phyloP scores from a whole-genome alignment of 371 early-diverging fungal species.

The Zychaea mexicana region DNA sequence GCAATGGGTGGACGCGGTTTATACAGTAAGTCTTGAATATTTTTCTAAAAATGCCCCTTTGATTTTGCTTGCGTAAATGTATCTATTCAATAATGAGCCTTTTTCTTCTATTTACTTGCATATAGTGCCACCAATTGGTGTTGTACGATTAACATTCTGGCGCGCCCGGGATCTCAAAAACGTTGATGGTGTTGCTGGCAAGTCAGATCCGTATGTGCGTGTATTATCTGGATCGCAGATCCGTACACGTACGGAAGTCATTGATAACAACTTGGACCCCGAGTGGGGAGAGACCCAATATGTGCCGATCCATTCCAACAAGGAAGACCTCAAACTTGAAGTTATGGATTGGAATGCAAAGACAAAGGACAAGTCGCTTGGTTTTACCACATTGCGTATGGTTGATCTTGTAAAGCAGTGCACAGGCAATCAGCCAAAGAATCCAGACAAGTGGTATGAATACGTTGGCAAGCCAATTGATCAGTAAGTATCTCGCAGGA shows the following conservation, averaged over 20 bases:
- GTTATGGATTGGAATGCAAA: slow-evolving; percentile 79
- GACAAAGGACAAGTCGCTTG: slow-evolving; percentile 67
- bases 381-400: slow-evolving; percentile 54
- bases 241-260: slow-evolving; percentile 68
- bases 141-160: slow-evolving; percentile 75
- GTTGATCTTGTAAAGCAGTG: slow-evolving; percentile 49
- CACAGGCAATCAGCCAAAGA: slow-evolving; percentile 33
- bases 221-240: slow-evolving; percentile 66
- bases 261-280: slow-evolving; percentile 79
- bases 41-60: no score
- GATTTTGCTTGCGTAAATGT: not conserved
- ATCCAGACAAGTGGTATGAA: slow-evolving; percentile 47
- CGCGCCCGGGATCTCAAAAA: slow-evolving; percentile 79
- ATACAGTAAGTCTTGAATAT: slow-evolving; percentile 36
- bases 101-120: not conserved
- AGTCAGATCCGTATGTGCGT: slow-evolving; percentile 86
- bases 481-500: slow-evolving; percentile 21
- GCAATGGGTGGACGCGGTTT: slow-evolving; percentile 38
- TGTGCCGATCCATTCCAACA: slow-evolving; percentile 69
- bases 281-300: slow-evolving; percentile 86
- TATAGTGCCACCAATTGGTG: slow-evolving; percentile 73
- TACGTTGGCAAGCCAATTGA: slow-evolving; percentile 29
- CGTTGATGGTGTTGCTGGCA: slow-evolving; percentile 68
- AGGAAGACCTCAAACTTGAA: slow-evolving; percentile 73
- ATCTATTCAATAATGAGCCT: not conserved